Percentiles rank a stretch among this genome's conserved stretches.
Evolutionary conservation across 1,284 basidiomycete species (phyloP).

Genomic region (Stereum hirsutum): DNA sequence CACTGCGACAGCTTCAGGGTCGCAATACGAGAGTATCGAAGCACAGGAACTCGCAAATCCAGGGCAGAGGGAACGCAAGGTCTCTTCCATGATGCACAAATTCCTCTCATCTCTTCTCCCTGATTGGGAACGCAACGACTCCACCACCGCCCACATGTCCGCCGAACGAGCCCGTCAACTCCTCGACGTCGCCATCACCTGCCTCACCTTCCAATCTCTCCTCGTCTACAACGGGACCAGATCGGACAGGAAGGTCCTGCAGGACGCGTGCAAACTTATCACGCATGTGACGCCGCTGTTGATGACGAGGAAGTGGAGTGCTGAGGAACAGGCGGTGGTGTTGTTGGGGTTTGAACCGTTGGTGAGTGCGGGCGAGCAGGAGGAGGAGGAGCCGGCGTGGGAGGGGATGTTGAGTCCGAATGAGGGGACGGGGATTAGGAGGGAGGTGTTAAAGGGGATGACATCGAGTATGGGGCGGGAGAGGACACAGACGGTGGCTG

Average conservation of each 20-base stretch:
- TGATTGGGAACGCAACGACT: slow-evolving; percentile 38
- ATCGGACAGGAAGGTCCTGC: slow-evolving; percentile 48
- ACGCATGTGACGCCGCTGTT: slow-evolving; percentile 32
- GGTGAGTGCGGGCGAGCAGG: slow-evolving; percentile 22
- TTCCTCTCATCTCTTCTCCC: slow-evolving; percentile 39
- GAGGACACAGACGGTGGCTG: slow-evolving; percentile 6
- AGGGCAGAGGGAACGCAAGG: slow-evolving; percentile 47
- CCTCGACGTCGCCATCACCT: slow-evolving; percentile 59
- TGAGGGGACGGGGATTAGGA: slow-evolving; percentile 56
- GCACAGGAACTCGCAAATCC: slow-evolving; percentile 23
- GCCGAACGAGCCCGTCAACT: slow-evolving; percentile 56
- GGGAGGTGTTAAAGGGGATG: slow-evolving; percentile 34
- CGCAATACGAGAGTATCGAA: not conserved
- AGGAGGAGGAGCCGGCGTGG: slow-evolving; percentile 29
- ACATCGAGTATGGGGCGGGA: slow-evolving; percentile 13
- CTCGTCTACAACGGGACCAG: slow-evolving; percentile 56
- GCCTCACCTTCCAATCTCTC: slow-evolving; percentile 60
- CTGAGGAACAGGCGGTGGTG: slow-evolving; percentile 51
- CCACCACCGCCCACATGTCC: slow-evolving; percentile 29
- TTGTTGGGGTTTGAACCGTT: slow-evolving; percentile 60
- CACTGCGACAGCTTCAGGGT: not conserved
- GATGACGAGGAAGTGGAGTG: slow-evolving; percentile 40
- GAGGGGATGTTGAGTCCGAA: slow-evolving; percentile 56
- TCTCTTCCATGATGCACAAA: slow-evolving; percentile 57
- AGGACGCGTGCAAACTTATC: slow-evolving; percentile 51